A percentile compares a stretch with the other conserved stretches of the same genome.
phyloP scores from a whole-genome alignment of 176 grass and related monocot species.

The Secale cereale region DNA sequence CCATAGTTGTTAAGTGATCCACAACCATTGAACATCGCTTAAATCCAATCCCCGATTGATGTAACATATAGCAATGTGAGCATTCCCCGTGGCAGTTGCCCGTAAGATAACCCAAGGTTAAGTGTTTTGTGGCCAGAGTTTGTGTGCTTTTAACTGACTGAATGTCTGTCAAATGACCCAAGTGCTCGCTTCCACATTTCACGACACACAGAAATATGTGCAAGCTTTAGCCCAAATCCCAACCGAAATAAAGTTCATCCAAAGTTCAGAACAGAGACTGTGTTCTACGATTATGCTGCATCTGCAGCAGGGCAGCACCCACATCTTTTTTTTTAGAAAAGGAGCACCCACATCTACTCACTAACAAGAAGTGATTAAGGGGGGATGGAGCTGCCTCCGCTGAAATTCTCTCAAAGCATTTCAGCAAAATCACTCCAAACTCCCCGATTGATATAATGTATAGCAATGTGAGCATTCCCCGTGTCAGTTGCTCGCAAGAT shows the following conservation, averaged over 20 bases:
- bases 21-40: background rate
- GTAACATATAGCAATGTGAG: background rate
- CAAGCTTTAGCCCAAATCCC: background rate
- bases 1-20: background rate
- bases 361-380: background rate
- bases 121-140: background rate
- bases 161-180: too few species aligned
- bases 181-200: too few species aligned
- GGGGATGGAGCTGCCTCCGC: background rate
- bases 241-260: background rate
- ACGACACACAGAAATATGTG: too few species aligned
- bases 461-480: too few species aligned
- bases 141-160: too few species aligned
- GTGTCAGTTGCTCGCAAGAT: too few species aligned
- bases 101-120: background rate
- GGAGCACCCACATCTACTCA: background rate
- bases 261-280: background rate
- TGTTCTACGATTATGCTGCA: background rate
- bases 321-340: too few species aligned
- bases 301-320: background rate
- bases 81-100: background rate
- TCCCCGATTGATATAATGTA: too few species aligned
- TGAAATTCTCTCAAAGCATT: background rate
- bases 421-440: background rate
- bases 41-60: background rate